These are phyloP conservation scores for Adiantum capillusveneris DNA, from an alignment of 75 land plant genomes.

Conservation along the genomic window DNA sequence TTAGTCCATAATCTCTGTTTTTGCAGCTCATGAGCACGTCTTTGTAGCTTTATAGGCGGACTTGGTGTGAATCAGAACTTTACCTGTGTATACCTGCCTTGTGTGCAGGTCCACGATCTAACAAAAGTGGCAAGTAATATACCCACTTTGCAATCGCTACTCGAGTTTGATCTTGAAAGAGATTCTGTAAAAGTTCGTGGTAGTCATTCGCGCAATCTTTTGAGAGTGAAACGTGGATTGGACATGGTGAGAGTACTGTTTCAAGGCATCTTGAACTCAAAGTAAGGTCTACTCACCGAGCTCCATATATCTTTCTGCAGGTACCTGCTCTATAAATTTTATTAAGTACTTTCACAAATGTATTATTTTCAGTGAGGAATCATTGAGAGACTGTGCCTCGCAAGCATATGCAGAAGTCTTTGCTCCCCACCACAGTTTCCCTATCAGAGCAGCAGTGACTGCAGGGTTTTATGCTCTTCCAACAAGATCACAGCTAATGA, in stretches of 20 bases:
- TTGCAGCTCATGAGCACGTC: too few relatives aligned
- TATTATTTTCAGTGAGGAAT: slow-evolving; percentile 67
- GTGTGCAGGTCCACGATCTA: slow-evolving; percentile 62
- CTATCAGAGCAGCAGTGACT: slow-evolving; percentile 75
- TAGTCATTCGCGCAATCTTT: slow-evolving; percentile 76
- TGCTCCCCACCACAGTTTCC: slow-evolving; percentile 86
- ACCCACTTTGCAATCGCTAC: slow-evolving; percentile 35
- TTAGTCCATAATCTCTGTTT: too few relatives aligned
- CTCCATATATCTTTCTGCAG: not conserved
- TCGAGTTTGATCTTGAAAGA: slow-evolving; percentile 48
- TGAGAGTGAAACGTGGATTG: slow-evolving; percentile 81
- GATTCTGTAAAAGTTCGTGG: slow-evolving; percentile 54
- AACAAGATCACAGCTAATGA: slow-evolving; percentile 54
- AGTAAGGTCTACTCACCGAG: slow-evolving; percentile 36
- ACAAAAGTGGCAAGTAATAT: slow-evolving; percentile 48
- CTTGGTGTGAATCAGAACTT: too few relatives aligned
- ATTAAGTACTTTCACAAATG: too few relatives aligned
- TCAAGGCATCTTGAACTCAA: slow-evolving; percentile 51
- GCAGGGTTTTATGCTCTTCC: slow-evolving; percentile 93
- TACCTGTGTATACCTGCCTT: too few relatives aligned
- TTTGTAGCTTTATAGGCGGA: too few relatives aligned
- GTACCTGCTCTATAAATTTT: too few relatives aligned
- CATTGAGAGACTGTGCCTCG: slow-evolving; percentile 69
- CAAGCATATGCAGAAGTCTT: slow-evolving; percentile 84
- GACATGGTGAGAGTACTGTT: slow-evolving; percentile 90